phyloP scores from a whole-genome alignment of 371 early-diverging fungal species.

The Mucor piriformis region DNA sequence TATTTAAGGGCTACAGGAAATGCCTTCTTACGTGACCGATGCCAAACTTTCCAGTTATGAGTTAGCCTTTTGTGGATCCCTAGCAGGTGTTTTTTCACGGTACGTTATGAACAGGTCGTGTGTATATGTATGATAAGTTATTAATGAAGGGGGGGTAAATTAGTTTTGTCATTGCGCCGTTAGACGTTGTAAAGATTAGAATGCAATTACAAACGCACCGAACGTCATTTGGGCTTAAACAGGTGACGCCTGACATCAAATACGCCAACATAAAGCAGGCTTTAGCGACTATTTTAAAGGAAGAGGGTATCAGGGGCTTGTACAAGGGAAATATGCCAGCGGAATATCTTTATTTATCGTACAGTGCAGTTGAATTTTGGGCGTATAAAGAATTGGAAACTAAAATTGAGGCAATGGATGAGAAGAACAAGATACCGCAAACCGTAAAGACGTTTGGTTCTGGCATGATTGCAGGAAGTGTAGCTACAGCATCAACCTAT shows the following conservation, averaged over 20 bases:
- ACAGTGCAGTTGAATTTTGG: slow-evolving; percentile 88
- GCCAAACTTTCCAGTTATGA: slow-evolving; percentile 56
- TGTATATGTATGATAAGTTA: too few species aligned
- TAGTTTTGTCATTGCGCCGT: slow-evolving; percentile 82
- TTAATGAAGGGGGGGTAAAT: slow-evolving; percentile 39
- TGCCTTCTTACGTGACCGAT: slow-evolving; percentile 52
- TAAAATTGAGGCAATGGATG: slow-evolving; percentile 31
- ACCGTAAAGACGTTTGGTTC: slow-evolving; percentile 60
- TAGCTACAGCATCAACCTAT: slow-evolving; percentile 85
- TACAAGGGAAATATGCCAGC: slow-evolving; percentile 96
- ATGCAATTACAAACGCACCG: slow-evolving; percentile 66
- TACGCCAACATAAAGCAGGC: slow-evolving; percentile 63
- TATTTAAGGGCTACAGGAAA: too few species aligned
- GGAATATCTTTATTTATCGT: slow-evolving; percentile 86
- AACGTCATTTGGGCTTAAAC: slow-evolving; percentile 22
- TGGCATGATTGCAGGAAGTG: slow-evolving; percentile 76
- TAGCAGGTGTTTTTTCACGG: slow-evolving; percentile 72
- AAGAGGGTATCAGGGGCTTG: slow-evolving; percentile 79
- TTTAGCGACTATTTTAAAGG: slow-evolving; percentile 58
- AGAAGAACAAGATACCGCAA: slow-evolving; percentile 27
- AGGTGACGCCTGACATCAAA: slow-evolving; percentile 30
- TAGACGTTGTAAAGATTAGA: slow-evolving; percentile 93
- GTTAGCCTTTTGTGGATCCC: slow-evolving; percentile 68
- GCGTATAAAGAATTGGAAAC: slow-evolving; percentile 62
- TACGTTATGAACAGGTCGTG: too few species aligned